Conservation (phyloP, 2,329 filamentous ascomycete genomes). For the Chrysosporium queenslandicum region DNA sequence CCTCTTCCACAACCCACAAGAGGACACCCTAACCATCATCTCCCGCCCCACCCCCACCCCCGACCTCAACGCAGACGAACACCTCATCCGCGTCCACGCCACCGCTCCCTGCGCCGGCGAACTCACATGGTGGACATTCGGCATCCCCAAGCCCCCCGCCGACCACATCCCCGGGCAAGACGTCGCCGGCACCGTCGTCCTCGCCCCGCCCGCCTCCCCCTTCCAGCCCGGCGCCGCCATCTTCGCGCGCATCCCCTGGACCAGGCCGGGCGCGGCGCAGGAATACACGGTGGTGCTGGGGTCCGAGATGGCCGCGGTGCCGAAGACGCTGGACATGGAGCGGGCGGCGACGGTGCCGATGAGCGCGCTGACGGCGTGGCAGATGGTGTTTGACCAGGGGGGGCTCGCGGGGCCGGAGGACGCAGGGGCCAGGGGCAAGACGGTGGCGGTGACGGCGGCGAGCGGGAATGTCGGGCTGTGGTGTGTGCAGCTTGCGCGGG, state of each 20-base stretch:
- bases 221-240: slow-evolving; percentile 34
- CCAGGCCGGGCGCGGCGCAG: slow-evolving; percentile 29
- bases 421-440: slow-evolving; percentile 22
- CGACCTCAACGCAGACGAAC: slow-evolving; percentile 22
- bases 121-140: slow-evolving; percentile 31
- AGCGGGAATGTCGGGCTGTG: slow-evolving; percentile 39
- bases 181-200: slow-evolving; percentile 33
- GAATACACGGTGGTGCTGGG: slow-evolving; percentile 31
- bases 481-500: slow-evolving; percentile 25
- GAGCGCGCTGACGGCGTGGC: slow-evolving; percentile 35
- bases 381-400: slow-evolving; percentile 35
- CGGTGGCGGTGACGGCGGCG: slow-evolving; percentile 38
- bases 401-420: slow-evolving; percentile 19
- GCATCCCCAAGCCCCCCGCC: slow-evolving; percentile 23
- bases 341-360: slow-evolving; percentile 32
- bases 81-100: slow-evolving; percentile 35
- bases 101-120: slow-evolving; percentile 36
- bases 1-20: slow-evolving; percentile 12
- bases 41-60: slow-evolving; percentile 18
- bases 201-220: slow-evolving; percentile 26
- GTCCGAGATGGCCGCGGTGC: slow-evolving; percentile 31
- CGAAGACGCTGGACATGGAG: slow-evolving; percentile 29
- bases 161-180: slow-evolving; percentile 35
- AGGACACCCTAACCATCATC: slow-evolving; percentile 10
- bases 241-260: slow-evolving; percentile 31